These are phyloP conservation scores for Coccomyxa subellipsoidea DNA, from an alignment of 163 green algal genomes.

Conservation along the genomic window DNA sequence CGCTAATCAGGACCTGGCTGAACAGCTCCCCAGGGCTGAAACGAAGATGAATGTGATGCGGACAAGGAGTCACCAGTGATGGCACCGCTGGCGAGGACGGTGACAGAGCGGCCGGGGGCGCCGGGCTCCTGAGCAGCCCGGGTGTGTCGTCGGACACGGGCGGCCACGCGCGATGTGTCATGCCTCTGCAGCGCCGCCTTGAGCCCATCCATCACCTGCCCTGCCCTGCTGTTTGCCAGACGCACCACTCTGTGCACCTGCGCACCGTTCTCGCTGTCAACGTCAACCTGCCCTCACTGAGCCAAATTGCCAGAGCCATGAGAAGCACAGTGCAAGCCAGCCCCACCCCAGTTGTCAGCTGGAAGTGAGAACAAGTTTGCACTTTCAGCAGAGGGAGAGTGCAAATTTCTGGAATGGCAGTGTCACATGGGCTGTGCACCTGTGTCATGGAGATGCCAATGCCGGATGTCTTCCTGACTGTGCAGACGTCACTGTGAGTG, in stretches of 20 bases:
- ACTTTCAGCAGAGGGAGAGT: too few relatives aligned
- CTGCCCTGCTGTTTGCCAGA: constrained; percentile 45
- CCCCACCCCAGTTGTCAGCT: too few relatives aligned
- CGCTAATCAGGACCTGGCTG: too few relatives aligned
- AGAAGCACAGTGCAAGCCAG: too few relatives aligned
- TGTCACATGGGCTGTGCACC: constrained; percentile 15
- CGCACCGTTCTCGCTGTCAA: not conserved
- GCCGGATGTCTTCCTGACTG: constrained; percentile 78
- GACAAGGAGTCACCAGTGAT: not conserved
- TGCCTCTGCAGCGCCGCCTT: constrained; percentile 61
- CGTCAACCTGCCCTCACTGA: too few relatives aligned
- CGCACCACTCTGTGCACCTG: constrained; percentile 41
- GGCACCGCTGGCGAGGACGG: not conserved
- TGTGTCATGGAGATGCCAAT: constrained; percentile 52
- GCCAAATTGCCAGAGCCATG: too few relatives aligned
- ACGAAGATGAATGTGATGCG: too few relatives aligned
- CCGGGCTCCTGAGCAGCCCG: not conserved
- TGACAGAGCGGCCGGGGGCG: not conserved
- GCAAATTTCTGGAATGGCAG: not conserved
- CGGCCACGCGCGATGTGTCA: constrained; percentile 54
- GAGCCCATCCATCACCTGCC: constrained; percentile 45
- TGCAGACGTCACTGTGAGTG: constrained; percentile 76
- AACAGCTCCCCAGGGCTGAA: too few relatives aligned
- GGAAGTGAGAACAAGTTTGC: too few relatives aligned
- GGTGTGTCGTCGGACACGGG: constrained; percentile 45